Evolutionary conservation across 768 basidiomycete genomes (phyloP).

Genomic region (Kwoniella mangroviensis): DNA sequence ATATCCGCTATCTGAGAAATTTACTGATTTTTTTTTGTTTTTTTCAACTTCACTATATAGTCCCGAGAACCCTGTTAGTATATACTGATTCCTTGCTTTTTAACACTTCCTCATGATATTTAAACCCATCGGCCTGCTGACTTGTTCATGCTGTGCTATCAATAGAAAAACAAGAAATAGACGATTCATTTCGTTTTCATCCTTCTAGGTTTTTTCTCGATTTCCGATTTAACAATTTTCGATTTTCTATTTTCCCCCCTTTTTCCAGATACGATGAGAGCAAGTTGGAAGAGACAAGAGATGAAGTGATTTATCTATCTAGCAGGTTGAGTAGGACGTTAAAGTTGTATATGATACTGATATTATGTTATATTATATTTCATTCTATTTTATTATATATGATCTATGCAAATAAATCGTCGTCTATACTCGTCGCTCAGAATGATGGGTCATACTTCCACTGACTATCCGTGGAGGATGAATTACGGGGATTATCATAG

Average conservation of each 20-base stretch:
- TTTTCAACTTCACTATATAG: slow-evolving; percentile 14
- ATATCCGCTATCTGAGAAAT: too few relatives aligned
- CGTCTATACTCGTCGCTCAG: too few relatives aligned
- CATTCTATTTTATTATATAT: background rate
- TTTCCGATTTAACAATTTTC: background rate
- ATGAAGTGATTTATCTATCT: background rate
- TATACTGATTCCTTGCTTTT: background rate
- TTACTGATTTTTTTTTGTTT: slow-evolving; percentile 10
- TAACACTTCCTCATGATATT: too few relatives aligned
- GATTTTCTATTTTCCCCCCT: background rate
- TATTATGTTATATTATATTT: slow-evolving; percentile 3
- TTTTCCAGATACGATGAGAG: background rate
- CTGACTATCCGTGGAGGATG: too few relatives aligned
- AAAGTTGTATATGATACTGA: slow-evolving; percentile 14
- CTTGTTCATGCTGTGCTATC: background rate
- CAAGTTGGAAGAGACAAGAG: slow-evolving; percentile 2
- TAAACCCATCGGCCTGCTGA: background rate
- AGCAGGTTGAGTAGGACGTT: background rate
- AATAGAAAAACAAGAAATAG: slow-evolving; percentile 52
- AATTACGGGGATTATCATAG: too few relatives aligned
- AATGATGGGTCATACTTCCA: too few relatives aligned
- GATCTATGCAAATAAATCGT: slow-evolving; percentile 2
- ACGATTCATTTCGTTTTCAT: background rate
- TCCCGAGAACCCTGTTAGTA: slow-evolving; percentile 53
- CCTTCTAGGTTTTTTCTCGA: background rate